Evolutionary conservation across 2,329 filamentous ascomycete genomes (phyloP).

Genomic region (Dothiorella sarmentorum): DNA sequence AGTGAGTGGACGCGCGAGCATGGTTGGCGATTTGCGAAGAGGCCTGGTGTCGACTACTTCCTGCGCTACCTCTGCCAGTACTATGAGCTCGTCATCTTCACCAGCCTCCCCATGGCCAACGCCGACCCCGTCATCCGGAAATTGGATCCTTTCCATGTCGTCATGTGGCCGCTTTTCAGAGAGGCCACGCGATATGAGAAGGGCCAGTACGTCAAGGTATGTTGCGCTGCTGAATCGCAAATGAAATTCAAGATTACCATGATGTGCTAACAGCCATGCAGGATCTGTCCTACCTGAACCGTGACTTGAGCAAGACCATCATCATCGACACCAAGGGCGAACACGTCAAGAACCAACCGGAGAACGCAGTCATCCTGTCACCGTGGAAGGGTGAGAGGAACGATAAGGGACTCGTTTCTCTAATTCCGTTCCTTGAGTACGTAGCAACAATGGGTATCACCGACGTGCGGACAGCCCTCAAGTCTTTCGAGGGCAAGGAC

Average conservation of each 20-base stretch:
- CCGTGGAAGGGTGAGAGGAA: slow-evolving; percentile 83
- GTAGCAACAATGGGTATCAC: slow-evolving; percentile 88
- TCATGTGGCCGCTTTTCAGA: slow-evolving; percentile 90
- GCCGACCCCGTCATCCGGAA: slow-evolving; percentile 88
- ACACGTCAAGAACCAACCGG: slow-evolving; percentile 86
- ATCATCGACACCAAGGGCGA: slow-evolving; percentile 82
- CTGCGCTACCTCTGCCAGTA: slow-evolving; percentile 94
- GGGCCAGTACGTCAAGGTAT: slow-evolving; percentile 91
- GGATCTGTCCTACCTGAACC: slow-evolving; percentile 97
- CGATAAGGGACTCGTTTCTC: slow-evolving; percentile 79
- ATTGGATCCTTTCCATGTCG: slow-evolving; percentile 90
- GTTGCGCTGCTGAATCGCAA: slow-evolving; percentile 19
- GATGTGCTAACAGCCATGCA: slow-evolving; percentile 36
- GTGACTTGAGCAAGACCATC: slow-evolving; percentile 91
- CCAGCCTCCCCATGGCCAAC: slow-evolving; percentile 76
- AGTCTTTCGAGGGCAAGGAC: slow-evolving; percentile 82
- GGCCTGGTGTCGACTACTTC: slow-evolving; percentile 95
- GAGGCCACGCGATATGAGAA: slow-evolving; percentile 98
- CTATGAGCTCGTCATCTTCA: slow-evolving; percentile 97
- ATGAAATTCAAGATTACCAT: not conserved
- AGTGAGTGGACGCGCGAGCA: slow-evolving; percentile 93
- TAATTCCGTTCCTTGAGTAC: slow-evolving; percentile 97
- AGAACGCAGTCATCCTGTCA: slow-evolving; percentile 88
- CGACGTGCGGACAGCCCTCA: slow-evolving; percentile 81
- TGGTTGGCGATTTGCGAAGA: slow-evolving; percentile 92